These are phyloP conservation scores for Macrophomina phaseolina DNA, from an alignment of 2,329 filamentous ascomycete genomes.

Conservation along the genomic window DNA sequence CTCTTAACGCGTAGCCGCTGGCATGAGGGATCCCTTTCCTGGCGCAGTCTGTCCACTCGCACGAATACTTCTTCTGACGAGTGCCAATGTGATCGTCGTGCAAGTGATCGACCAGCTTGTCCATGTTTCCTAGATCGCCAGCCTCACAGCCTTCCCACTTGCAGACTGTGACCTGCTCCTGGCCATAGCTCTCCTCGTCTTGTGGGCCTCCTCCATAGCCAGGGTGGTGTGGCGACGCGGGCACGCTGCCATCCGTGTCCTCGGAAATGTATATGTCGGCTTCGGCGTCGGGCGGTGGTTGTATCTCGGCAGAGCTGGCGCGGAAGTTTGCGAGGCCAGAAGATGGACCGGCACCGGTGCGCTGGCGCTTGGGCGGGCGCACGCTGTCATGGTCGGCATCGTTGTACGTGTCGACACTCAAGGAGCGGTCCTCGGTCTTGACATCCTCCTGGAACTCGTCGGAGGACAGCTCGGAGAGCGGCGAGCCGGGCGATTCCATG, in stretches of 20 bases:
- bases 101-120: slow-evolving; percentile 57
- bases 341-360: slow-evolving; percentile 36
- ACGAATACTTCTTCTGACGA: slow-evolving; percentile 95
- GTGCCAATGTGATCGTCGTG: slow-evolving; percentile 94
- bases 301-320: slow-evolving; percentile 34
- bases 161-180: slow-evolving; percentile 55
- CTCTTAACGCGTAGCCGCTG: slow-evolving; percentile 92
- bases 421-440: slow-evolving; percentile 53
- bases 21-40: slow-evolving; percentile 91
- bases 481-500: slow-evolving; percentile 64
- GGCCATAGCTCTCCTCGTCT: slow-evolving; percentile 30
- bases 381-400: slow-evolving; percentile 39
- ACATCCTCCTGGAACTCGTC: slow-evolving; percentile 67
- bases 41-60: slow-evolving; percentile 91
- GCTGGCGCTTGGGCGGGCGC: slow-evolving; percentile 46
- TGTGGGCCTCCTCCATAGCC: slow-evolving; percentile 33
- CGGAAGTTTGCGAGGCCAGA: slow-evolving; percentile 30
- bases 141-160: slow-evolving; percentile 59
- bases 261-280: slow-evolving; percentile 77
- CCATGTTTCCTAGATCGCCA: slow-evolving; percentile 57
- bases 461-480: slow-evolving; percentile 68
- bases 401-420: slow-evolving; percentile 50
- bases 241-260: slow-evolving; percentile 83
- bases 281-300: slow-evolving; percentile 32
- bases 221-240: slow-evolving; percentile 57